phyloP scores from a whole-genome alignment of 345 rosid genomes.

The Gossypioides kirkii region DNA sequence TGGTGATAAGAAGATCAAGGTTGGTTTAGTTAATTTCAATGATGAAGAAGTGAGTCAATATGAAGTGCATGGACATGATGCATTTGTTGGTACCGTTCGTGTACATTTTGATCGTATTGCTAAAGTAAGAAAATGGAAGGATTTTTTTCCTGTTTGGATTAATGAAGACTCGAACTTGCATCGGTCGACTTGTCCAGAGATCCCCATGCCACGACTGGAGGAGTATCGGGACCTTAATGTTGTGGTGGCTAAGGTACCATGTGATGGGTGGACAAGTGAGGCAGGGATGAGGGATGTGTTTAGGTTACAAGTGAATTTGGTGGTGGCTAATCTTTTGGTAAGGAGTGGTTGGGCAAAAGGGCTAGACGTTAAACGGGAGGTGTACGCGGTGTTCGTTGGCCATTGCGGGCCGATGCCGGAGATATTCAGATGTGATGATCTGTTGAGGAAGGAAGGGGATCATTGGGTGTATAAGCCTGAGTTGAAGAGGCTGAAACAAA shows the following conservation, averaged over 20 bases:
- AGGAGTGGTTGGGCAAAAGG: conserved; percentile 27
- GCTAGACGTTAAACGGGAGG: conserved; percentile 21
- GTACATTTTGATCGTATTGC: conserved; percentile 40
- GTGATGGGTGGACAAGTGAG: conserved; percentile 30
- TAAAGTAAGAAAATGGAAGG: conserved; percentile 39
- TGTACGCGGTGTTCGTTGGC: conserved; percentile 53
- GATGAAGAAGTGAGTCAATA: conserved; percentile 12
- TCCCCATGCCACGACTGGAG: conserved; percentile 52
- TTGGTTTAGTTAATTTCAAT: conserved; percentile 53
- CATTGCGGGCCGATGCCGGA: conserved; percentile 86
- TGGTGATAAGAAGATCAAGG: conserved; percentile 29
- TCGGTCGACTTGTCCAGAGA: conserved; percentile 51
- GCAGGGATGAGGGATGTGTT: conserved; percentile 55
- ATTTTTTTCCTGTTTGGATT: conserved; percentile 70
- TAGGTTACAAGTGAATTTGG: conserved; percentile 75
- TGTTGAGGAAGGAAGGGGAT: conserved; percentile 44
- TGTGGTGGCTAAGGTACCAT: conserved; percentile 61
- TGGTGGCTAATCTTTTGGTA: conserved; percentile 69
- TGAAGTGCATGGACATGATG: conserved; percentile 26
- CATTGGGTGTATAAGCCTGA: conserved; percentile 75
- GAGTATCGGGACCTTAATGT: conserved; percentile 51
- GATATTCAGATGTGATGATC: conserved; percentile 68
- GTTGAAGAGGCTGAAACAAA: conserved; percentile 45
- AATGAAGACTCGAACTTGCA: conserved; percentile 41
- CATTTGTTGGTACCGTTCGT: conserved; percentile 15